Conservation (phyloP, 129 eudicot genomes). For the Flaveria trinervia region DNA sequence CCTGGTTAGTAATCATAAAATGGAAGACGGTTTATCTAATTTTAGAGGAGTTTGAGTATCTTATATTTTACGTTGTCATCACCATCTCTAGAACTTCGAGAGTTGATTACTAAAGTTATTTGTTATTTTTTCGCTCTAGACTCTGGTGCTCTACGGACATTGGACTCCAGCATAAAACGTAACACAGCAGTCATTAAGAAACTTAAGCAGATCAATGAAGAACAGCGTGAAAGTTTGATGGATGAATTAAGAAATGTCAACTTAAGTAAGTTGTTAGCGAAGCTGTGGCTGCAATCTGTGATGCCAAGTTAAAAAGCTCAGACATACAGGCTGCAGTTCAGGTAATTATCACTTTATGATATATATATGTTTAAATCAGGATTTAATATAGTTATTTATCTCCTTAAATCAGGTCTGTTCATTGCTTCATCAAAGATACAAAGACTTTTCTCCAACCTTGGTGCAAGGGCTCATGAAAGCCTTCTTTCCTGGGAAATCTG, state of each 20-base stretch:
- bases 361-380: neutral
- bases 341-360: constrained; percentile 43
- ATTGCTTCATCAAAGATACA: constrained; percentile 96
- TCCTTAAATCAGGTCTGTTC: constrained; percentile 69
- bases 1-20: constrained; percentile 61
- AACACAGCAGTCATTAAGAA: constrained; percentile 96
- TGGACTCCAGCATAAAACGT: constrained; percentile 97
- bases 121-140: constrained; percentile 45
- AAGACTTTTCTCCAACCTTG: constrained; percentile 80
- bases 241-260: constrained; percentile 88
- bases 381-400: neutral
- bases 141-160: constrained; percentile 67
- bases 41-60: neutral
- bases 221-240: constrained; percentile 88
- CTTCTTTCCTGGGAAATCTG: constrained; percentile 80
- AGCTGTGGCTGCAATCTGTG: constrained; percentile 95
- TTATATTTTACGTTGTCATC: constrained; percentile 1
- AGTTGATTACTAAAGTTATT: neutral
- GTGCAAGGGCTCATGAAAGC: constrained; percentile 82
- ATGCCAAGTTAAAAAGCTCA: constrained; percentile 81
- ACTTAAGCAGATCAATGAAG: constrained; percentile 90
- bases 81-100: neutral
- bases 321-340: constrained; percentile 98
- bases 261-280: constrained; percentile 94
- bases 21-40: neutral